These are phyloP conservation scores for Fusarium nygamai DNA, from an alignment of 2,329 filamentous ascomycete genomes.

Conservation along the genomic window DNA sequence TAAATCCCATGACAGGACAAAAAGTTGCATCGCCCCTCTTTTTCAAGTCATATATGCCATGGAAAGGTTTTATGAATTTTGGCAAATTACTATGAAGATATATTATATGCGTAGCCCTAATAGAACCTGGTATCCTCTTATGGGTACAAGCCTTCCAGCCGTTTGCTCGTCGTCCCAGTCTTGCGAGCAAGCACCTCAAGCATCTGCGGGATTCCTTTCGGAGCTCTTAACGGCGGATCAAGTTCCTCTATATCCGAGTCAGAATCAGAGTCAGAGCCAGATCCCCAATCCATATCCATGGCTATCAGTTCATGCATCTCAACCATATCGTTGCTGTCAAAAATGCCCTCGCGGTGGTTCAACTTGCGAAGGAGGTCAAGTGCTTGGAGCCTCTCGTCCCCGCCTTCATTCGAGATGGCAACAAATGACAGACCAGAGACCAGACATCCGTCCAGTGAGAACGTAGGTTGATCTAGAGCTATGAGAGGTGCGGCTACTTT, in stretches of 20 bases:
- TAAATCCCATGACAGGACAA: neutral
- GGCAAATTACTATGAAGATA: fast-evolving
- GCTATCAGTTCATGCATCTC: neutral
- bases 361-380: neutral
- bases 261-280: neutral
- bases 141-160: neutral
- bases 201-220: constrained; percentile 5
- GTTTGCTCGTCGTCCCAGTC: neutral
- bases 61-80: neutral
- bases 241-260: neutral
- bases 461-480: neutral
- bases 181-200: neutral
- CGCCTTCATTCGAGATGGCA: neutral
- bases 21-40: too few species aligned
- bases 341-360: constrained; percentile 9
- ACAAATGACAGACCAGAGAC: neutral
- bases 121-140: neutral
- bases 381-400: neutral
- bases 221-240: neutral
- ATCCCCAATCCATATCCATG: neutral
- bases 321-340: constrained; percentile 11
- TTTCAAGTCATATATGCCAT: fast-evolving
- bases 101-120: neutral
- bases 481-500: neutral
- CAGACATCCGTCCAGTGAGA: neutral